phyloP scores from a whole-genome alignment of 805 yeast species.

The Schizosaccharomyces cryophilus region DNA sequence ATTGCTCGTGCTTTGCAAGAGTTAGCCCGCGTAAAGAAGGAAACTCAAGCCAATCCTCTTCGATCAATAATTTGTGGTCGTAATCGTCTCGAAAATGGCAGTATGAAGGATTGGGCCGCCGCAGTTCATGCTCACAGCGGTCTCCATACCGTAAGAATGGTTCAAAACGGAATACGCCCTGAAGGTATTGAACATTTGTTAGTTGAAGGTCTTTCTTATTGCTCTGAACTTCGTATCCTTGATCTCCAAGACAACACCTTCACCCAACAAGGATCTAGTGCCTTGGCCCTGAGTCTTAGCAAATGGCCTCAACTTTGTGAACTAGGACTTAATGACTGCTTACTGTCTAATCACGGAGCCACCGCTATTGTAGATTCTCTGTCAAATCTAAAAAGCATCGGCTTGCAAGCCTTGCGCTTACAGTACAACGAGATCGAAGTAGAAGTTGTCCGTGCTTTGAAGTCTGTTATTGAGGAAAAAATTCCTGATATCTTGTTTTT shows the following conservation, averaged over 20 bases:
- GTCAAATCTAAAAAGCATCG: constrained; percentile 11
- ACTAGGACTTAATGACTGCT: constrained; percentile 70
- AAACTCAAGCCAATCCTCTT: constrained; percentile 24
- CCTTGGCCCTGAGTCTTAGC: constrained; percentile 35
- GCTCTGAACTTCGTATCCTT: constrained; percentile 35
- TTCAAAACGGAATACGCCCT: constrained; percentile 94
- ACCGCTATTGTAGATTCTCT: constrained; percentile 14
- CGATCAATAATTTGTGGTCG: constrained; percentile 82
- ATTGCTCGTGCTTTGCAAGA: constrained; percentile 66
- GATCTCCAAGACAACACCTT: constrained; percentile 93
- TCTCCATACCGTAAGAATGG: constrained; percentile 49
- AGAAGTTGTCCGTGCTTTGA: constrained; percentile 35
- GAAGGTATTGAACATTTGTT: constrained; percentile 62
- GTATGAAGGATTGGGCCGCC: constrained; percentile 58
- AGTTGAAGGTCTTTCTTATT: constrained; percentile 40
- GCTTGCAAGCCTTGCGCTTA: constrained; percentile 37
- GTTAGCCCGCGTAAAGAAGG: constrained; percentile 39
- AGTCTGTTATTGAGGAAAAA: constrained; percentile 24
- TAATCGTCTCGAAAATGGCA: constrained; percentile 89
- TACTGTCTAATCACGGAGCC: constrained; percentile 54
- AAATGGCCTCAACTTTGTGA: constrained; percentile 49
- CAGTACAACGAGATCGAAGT: constrained; percentile 74
- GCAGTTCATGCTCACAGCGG: constrained; percentile 57
- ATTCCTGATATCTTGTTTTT: constrained; percentile 37
- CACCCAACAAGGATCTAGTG: constrained; percentile 39